Evolutionary conservation across 805 yeast species (phyloP), one percentile per base, ranked within the genome.

Genomic region (Monosporozyma servazzii): DNA sequence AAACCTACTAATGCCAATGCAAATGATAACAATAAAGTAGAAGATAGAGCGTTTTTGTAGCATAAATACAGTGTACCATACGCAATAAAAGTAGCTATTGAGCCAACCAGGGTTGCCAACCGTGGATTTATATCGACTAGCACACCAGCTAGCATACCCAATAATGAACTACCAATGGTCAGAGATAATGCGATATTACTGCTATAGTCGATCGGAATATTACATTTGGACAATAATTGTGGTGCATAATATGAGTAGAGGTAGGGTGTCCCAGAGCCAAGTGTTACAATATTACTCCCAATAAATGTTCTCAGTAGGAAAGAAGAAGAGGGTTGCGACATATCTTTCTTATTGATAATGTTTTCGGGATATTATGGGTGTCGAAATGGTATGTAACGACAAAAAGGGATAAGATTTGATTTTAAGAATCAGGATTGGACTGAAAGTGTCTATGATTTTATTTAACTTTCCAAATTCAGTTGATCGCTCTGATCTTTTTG

Each of bases 231-330:
- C 27, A 83, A 75, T 55, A 86, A 68, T 61, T 85, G 89, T 1
- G 91, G 90, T 1, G 88, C 81, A 61, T 80, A 86, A n/a, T 80
- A 78, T 0, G 90, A 86, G 62, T 80, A 86, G 13, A 84, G 69
- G 58, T 86, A 86, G 0, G 88, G 86, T 2, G 89, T 84, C 2
- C 93, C 91, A 3, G 88, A 76, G 0, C 84, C 88, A 46, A 84
- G 59, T 0, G 86, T 76, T 8, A 81, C 81, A 17, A 82, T 60
- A 45, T 63, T 64, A 20, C 69, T 61, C 2, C 70, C 71, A 10
- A 67, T 48, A 45, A 67, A 63, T 13, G 49, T 47, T 37, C 33
- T 47, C 7, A 48, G 3, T 13, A 51, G n/a, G 15, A 45, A 36
- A 8, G 48, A 41, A 18, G 30, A 21, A 13, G 44, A 45, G 30